A percentile compares a stretch with the other conserved stretches of the same genome.
phyloP scores from a whole-genome alignment of 306 rosid species.

The Trifolium pratense region DNA sequence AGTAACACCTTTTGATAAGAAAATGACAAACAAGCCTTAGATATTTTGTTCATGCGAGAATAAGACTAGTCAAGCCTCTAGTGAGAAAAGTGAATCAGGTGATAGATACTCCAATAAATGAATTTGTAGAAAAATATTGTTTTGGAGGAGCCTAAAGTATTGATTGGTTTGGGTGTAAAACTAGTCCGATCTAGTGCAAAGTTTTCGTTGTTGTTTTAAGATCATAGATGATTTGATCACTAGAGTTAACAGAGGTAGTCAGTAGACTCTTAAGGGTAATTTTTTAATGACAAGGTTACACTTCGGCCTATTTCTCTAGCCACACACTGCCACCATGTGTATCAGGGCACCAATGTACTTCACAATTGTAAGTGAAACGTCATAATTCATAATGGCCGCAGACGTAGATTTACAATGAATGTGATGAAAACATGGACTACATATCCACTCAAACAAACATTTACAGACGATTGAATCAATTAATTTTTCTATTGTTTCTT shows the following conservation, averaged over 20 bases:
- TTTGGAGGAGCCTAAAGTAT: constrained; percentile 17
- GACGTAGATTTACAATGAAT: constrained; percentile 15
- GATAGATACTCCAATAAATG: constrained; percentile 18
- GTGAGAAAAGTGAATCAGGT: constrained; percentile 17
- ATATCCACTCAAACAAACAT: constrained; percentile 26
- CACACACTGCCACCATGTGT: neutral
- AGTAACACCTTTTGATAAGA: constrained; percentile 22
- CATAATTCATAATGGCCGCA: constrained; percentile 15
- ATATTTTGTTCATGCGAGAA: constrained; percentile 33
- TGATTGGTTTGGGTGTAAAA: constrained; percentile 19
- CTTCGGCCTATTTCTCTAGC: constrained; percentile 31
- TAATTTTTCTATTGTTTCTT: constrained; percentile 28
- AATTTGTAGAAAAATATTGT: neutral
- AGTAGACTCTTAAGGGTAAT: constrained; percentile 12
- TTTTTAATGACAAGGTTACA: constrained; percentile 29
- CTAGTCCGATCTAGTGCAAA: neutral
- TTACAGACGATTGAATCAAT: constrained; percentile 16
- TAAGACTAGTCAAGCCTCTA: constrained; percentile 2
- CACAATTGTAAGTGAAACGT: constrained; percentile 31
- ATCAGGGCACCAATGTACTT: constrained; percentile 21
- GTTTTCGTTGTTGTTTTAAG: constrained; percentile 12
- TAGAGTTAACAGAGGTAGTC: constrained; percentile 19
- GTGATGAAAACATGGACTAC: constrained; percentile 13
- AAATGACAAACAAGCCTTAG: constrained; percentile 17
- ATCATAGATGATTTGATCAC: constrained; percentile 17